Evolutionary conservation across 371 early-diverging fungal species (phyloP), one percentile per base, ranked within the genome.

Genomic region (Mucor mucedo): DNA sequence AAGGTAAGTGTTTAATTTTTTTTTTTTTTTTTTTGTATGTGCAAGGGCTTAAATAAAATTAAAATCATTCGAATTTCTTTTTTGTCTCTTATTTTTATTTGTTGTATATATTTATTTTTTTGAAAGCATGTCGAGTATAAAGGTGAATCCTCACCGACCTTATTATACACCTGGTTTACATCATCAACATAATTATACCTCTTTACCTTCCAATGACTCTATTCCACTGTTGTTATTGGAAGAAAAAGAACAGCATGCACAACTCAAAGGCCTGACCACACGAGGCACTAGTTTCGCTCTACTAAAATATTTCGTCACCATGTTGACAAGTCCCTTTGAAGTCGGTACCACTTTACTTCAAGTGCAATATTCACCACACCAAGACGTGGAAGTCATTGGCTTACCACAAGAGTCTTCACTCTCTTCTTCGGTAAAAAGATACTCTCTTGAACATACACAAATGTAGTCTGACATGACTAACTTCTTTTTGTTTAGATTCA

Each of bases 311-410:
- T 69, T 91, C 40, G 79, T 89, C 4, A 78, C 86, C 0, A 87
- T 89, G 63, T 41, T 88, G 10, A 80, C 88, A 4, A 83, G 86
- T 2, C 95, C 95, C 0, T 90, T 92, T 61, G 91, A 88, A 52
- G 87, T 89, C 4, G 87, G 87, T 0, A 89, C 88, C 28, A 94
- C 91, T 28, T 68, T 95, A 16, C 67, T 92, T 28, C 93, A 93
- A 72, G 89, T 93, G 10, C 94, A 93, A 75, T 90, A 90, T 64
- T 58, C 89, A 13, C 92, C 93, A 49, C 85, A 78, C 52, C 74
- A 82, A 68, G 74, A 69, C 49, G 75, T 78, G 30, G 72, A 84
- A 62, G 60, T 79, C 0, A 27, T 75, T 59, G 75, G 75, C 30
- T 13, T 65, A 27, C 53, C 58, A 11, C 29, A 44, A 2, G 21